Evolutionary conservation across 1,139 yeast genomes (phyloP).

Genomic region (Kodamaea ohmeri): DNA sequence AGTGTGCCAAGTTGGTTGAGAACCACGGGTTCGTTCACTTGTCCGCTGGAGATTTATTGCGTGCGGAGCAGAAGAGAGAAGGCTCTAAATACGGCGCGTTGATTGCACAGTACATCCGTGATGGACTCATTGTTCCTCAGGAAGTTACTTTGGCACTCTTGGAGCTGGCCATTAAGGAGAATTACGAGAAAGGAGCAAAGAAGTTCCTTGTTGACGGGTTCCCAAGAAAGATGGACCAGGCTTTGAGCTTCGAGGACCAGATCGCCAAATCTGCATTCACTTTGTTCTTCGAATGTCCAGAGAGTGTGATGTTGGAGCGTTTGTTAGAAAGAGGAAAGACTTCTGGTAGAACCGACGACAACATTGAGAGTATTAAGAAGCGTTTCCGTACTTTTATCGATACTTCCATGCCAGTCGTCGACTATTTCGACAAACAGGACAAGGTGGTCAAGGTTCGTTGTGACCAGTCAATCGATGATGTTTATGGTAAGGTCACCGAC

Average conservation of each 20-base stretch:
- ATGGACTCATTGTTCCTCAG: slow-evolving; percentile 92
- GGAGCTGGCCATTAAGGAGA: slow-evolving; percentile 70
- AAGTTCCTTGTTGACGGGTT: slow-evolving; percentile 89
- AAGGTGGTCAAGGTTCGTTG: slow-evolving; percentile 80
- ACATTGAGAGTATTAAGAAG: slow-evolving; percentile 83
- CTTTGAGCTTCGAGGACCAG: slow-evolving; percentile 79
- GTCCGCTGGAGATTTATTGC: slow-evolving; percentile 90
- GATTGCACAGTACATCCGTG: slow-evolving; percentile 78
- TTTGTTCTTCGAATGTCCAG: slow-evolving; percentile 93
- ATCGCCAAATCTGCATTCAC: slow-evolving; percentile 77
- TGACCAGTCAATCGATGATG: slow-evolving; percentile 75
- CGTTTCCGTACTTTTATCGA: slow-evolving; percentile 83
- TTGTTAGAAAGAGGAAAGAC: slow-evolving; percentile 90
- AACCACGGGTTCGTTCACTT: slow-evolving; percentile 83
- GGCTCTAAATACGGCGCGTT: slow-evolving; percentile 85
- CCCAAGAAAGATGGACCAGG: slow-evolving; percentile 99
- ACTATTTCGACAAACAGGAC: slow-evolving; percentile 70
- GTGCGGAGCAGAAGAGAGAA: slow-evolving; percentile 84
- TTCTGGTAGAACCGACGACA: slow-evolving; percentile 91
- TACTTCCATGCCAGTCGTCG: slow-evolving; percentile 93
- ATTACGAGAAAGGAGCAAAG: slow-evolving; percentile 44
- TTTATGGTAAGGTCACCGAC: slow-evolving; percentile 64
- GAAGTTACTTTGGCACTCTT: slow-evolving; percentile 86
- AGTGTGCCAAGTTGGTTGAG: slow-evolving; percentile 78
- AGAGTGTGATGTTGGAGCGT: slow-evolving; percentile 79